Evolutionary conservation across 768 basidiomycete genomes (phyloP), one percentile per base, ranked within the genome.

Genomic region (Boletellus ananas): DNA sequence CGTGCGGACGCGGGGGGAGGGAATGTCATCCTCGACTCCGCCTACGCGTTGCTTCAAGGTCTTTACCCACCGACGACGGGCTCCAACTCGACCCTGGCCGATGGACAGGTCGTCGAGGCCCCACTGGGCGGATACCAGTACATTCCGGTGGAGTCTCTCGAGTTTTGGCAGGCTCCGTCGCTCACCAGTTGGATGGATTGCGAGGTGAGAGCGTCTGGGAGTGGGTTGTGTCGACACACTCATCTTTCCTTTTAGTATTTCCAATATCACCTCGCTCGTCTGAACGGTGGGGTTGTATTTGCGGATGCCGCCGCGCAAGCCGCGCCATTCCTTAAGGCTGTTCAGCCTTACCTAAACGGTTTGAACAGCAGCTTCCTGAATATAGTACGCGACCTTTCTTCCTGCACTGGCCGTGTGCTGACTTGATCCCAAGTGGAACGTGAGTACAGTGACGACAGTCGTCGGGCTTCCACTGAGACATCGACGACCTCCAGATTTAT

Each of bases 1-100:
- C 83, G 83, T 53, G 87, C 87, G 61, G 90, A 92, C 68, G 81
- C 83, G 44, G 89, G 89, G 37, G 83, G 83, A 67, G 90, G 90
- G 43, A 76, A 81, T 18, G 83, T 85, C 41, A 87, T 90, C 55
- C 85, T 88, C 68, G 87, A 92, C 74, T 86, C 86, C 7, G 83
- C 89, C 14, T 84, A 85, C 52, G 89, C 90, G 7, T 71, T 91
- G 34, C 76, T 90, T 37, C 92, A 93, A 63, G 90, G 90, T 31
- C 75, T 93, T 45, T 90, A 85, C 75, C 90, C 90, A 11, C 87
- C 90, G 6, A 86, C 78, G 54, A 63, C 72, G 7, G 72, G 77
- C 45, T 84, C 84, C 65, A 79, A 75, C 57, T 83, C 84, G 50
- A 76, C 74, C 10, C 80, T 94, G 17, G 90, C 87, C 3, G 84